Evolutionary conservation across 2,329 filamentous ascomycete genomes (phyloP).

Genomic region (Shiraia bambusicola): DNA sequence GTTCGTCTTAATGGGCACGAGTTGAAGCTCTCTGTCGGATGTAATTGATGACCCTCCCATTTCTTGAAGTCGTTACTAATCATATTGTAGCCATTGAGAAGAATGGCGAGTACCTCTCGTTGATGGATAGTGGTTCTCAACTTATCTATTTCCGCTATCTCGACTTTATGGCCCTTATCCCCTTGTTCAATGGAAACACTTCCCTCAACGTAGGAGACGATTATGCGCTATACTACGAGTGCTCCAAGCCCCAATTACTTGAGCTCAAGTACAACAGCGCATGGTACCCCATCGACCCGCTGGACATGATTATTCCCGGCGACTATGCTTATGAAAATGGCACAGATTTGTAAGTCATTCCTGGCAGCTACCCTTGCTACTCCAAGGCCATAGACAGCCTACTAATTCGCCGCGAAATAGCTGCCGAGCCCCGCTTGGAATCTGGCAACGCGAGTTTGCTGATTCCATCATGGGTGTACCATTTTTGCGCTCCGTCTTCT

Average conservation of each 20-base stretch:
- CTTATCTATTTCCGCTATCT: too few relatives aligned
- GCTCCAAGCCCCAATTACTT: neutral
- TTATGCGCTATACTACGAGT: neutral
- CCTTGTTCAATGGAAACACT: neutral
- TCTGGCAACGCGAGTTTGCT: neutral
- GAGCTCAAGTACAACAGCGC: neutral
- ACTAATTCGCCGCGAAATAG: neutral
- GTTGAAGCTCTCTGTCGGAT: too few relatives aligned
- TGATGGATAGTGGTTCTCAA: too few relatives aligned
- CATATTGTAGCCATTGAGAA: too few relatives aligned
- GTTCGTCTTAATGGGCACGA: too few relatives aligned
- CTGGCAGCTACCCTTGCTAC: too few relatives aligned
- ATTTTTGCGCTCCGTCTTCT: slow-evolving; percentile 1
- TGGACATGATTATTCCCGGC: neutral
- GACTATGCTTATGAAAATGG: neutral
- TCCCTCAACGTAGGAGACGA: neutral
- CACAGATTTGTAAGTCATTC: neutral
- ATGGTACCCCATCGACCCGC: slow-evolving; percentile 1
- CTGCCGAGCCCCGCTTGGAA: neutral
- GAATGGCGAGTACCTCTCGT: too few relatives aligned
- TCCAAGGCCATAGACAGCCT: too few relatives aligned
- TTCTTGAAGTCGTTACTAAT: too few relatives aligned
- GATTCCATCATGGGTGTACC: slow-evolving; percentile 1
- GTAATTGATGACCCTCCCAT: too few relatives aligned
- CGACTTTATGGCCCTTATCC: neutral